Conservation (phyloP, 2,329 filamentous ascomycete species). For the Clonostachys sp. region DNA sequence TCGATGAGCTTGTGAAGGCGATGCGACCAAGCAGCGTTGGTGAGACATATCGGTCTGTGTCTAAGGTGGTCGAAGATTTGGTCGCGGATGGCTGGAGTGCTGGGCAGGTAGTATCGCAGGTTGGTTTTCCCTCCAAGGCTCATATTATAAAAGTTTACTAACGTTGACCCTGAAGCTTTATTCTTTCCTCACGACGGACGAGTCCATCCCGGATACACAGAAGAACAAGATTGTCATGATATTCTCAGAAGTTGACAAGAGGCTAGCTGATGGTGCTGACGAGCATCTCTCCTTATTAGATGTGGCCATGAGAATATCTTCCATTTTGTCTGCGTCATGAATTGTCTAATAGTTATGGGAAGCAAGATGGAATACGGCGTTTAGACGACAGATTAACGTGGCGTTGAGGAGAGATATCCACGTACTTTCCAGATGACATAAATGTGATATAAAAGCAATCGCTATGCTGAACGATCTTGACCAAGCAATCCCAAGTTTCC, state of each 20-base stretch:
- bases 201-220: constrained; percentile 75
- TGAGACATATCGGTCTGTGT: constrained; percentile 67
- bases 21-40: constrained; percentile 68
- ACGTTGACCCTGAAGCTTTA: constrained; percentile 55
- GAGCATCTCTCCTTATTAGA: constrained; percentile 92
- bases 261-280: constrained; percentile 89
- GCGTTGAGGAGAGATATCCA: background rate
- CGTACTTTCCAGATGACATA: background rate
- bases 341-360: background rate
- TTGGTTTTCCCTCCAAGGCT: constrained; percentile 24
- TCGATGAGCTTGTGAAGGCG: constrained; percentile 66
- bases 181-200: constrained; percentile 76
- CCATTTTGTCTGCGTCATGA: constrained; percentile 43
- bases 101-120: constrained; percentile 78
- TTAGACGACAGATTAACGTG: background rate
- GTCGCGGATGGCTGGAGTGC: constrained; percentile 97
- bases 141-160: background rate
- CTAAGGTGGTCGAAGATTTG: constrained; percentile 80
- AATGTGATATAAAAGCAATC: background rate
- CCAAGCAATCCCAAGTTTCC: constrained; percentile 50
- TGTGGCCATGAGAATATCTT: constrained; percentile 74
- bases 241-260: constrained; percentile 93
- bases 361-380: constrained; percentile 5
- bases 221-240: constrained; percentile 87
- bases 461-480: constrained; percentile 17